Evolutionary conservation across 352 stramenopile genomes (phyloP), one percentile per base, ranked within the genome.

Genomic region (Phytopythium vexans): DNA sequence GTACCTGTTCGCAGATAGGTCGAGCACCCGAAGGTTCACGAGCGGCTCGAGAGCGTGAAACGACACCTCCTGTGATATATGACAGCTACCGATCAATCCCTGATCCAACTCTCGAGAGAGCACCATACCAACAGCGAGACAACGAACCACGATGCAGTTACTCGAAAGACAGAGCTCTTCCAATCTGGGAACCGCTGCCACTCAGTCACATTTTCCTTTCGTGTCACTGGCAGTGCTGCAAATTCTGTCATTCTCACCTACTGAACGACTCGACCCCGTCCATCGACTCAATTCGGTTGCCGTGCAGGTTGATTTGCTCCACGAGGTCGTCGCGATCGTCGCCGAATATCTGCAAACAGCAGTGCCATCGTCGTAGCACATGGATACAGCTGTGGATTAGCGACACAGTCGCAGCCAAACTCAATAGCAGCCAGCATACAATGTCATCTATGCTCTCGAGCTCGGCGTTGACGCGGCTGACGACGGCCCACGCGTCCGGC

Each of bases 151-250:
- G n/a, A 93, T 82, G 50, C 48, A 76, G 51, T 91, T 92, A 54
- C 81, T 91, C 1, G 82, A 91, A n/a, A 94, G 64, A 62, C 79
- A 94, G 15, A 92, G 69, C 54, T 93, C 83, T 9, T 74, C 60
- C 8, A 93, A 56, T 35, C 67, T 82, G 47, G 2, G 10, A 38
- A 32, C 15, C 15, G 8, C 33, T 32, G 14, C 14, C 21, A 32
- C 15, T 48, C 8, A 50, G n/a, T 35, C 33, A 34, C 14, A 34
- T 54, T 52, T 12, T 27, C 21, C 21, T 27, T 27, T 27, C 21
- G 21, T 27, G 21, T 27, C 12, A 15, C 9, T 8, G 1, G 11
- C 36, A 40, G 15, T 49, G 12, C 6, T 8, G 15, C 8, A 47
- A 21, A 27, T 16, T 3, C 2, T 8, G 8, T 8, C 5, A 34